Percentiles rank a stretch among this genome's conserved stretches.
Evolutionary conservation across 164 flowering plant genomes (phyloP).

Genomic region (Stephania japonica): DNA sequence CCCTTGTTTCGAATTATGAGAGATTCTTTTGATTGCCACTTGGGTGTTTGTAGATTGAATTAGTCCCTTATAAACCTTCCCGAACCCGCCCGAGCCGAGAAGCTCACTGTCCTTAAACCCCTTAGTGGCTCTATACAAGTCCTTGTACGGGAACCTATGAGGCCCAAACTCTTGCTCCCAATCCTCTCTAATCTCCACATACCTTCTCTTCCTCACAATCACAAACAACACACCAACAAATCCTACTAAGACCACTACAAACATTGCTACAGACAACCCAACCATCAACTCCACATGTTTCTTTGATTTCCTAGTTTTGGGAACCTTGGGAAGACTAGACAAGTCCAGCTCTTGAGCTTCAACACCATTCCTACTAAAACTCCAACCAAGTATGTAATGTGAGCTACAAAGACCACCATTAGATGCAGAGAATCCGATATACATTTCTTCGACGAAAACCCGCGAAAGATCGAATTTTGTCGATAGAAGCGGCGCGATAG

Average conservation of each 20-base stretch:
- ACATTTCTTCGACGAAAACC: slow-evolving; percentile 26
- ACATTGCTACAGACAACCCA: slow-evolving; percentile 11
- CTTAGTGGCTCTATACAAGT: slow-evolving; percentile 8
- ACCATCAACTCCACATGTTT: slow-evolving; percentile 7
- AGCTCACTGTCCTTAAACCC: slow-evolving; percentile 9
- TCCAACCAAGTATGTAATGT: slow-evolving; percentile 49
- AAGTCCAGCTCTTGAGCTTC: slow-evolving; percentile 26
- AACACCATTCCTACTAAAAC: slow-evolving; percentile 29
- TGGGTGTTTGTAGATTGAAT: not conserved
- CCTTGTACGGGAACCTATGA: slow-evolving; percentile 34
- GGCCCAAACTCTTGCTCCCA: slow-evolving; percentile 54
- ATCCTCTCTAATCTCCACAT: slow-evolving; percentile 31
- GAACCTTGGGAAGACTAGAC: slow-evolving; percentile 24
- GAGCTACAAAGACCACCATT: slow-evolving; percentile 35
- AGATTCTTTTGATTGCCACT: slow-evolving; percentile 9
- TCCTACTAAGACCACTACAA: slow-evolving; percentile 12
- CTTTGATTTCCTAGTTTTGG: not conserved
- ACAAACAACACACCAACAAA: slow-evolving; percentile 1
- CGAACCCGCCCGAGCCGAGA: slow-evolving; percentile 13
- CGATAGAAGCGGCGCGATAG: slow-evolving; percentile 27
- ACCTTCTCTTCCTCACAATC: slow-evolving; percentile 2
- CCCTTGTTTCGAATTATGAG: not conserved
- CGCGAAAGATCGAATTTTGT: slow-evolving; percentile 17
- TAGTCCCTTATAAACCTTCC: slow-evolving; percentile 9
- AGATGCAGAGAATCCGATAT: slow-evolving; percentile 47